A percentile compares a stretch with the other conserved stretches of the same genome.
Evolutionary conservation across 2,329 filamentous ascomycete genomes (phyloP).

Genomic region (Hawksworthiomyces lignivorus): DNA sequence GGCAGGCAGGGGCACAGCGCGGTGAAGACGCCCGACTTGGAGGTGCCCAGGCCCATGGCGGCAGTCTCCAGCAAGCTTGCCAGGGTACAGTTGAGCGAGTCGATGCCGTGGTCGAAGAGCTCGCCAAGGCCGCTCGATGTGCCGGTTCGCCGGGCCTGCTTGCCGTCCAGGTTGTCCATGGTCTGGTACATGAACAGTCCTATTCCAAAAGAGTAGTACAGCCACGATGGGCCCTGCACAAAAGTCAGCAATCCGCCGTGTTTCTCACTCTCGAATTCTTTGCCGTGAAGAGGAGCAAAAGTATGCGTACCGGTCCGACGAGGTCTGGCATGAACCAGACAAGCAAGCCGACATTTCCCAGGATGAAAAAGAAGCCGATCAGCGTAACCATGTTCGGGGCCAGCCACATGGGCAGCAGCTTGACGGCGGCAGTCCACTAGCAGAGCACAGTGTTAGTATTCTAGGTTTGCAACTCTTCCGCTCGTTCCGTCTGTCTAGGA

Average conservation of each 20-base stretch:
- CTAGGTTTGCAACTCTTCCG: no score
- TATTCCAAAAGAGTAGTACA: constrained; percentile 92
- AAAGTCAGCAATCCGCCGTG: background rate
- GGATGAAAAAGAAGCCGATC: constrained; percentile 87
- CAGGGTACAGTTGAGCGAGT: constrained; percentile 94
- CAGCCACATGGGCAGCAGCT: constrained; percentile 88
- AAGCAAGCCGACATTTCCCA: constrained; percentile 69
- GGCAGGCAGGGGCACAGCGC: constrained; percentile 84
- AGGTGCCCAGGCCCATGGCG: constrained; percentile 84
- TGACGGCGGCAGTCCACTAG: constrained; percentile 95
- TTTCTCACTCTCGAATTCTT: background rate
- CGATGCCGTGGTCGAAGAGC: constrained; percentile 97
- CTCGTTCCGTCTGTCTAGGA: no score
- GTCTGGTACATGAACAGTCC: constrained; percentile 99
- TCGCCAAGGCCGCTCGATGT: constrained; percentile 93
- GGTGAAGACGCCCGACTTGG: constrained; percentile 80
- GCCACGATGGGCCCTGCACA: constrained; percentile 72
- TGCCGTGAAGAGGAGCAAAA: no score
- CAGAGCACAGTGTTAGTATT: constrained; percentile 12
- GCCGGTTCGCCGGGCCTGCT: constrained; percentile 89
- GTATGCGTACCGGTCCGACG: constrained; percentile 65
- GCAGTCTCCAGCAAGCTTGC: constrained; percentile 85
- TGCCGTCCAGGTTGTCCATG: constrained; percentile 98
- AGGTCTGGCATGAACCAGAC: constrained; percentile 82
- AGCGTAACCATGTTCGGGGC: constrained; percentile 97